Evolutionary conservation across 345 rosid genomes (phyloP).

Genomic region (Eucalyptus melliodora): DNA sequence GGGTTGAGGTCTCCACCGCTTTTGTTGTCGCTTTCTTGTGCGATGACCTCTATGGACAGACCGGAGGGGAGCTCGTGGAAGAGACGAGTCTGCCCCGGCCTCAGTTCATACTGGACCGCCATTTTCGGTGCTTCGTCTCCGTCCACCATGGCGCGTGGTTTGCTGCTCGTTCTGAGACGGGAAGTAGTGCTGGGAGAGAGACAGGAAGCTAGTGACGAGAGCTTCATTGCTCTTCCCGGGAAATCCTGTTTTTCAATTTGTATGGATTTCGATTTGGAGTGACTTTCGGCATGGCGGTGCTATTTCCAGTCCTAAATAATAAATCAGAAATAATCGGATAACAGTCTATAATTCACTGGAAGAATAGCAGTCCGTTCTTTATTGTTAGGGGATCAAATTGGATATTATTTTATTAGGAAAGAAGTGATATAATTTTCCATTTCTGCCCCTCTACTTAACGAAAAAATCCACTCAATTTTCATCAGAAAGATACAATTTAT

Average conservation of each 20-base stretch:
- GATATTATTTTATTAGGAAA: not conserved
- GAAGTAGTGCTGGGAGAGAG: not conserved
- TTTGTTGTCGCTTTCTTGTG: constrained; percentile 27
- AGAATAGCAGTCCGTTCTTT: too few species aligned
- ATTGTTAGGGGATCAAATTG: not conserved
- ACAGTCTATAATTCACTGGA: too few species aligned
- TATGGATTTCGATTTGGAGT: not conserved
- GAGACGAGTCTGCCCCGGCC: constrained; percentile 53
- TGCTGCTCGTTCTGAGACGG: not conserved
- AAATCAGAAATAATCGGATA: too few species aligned
- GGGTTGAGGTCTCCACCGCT: constrained; percentile 9
- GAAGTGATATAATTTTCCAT: not conserved
- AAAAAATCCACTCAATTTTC: not conserved
- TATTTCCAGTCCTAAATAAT: not conserved
- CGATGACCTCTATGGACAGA: constrained; percentile 66
- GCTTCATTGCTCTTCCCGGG: not conserved
- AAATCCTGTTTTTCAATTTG: not conserved
- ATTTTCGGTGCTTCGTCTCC: constrained; percentile 19
- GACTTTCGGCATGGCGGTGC: not conserved
- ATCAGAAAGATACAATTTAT: not conserved
- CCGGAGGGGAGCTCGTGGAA: constrained; percentile 79
- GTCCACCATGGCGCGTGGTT: not conserved
- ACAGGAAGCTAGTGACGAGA: not conserved
- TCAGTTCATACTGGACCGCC: constrained; percentile 38
- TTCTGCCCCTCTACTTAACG: not conserved